Conservation (phyloP, 352 stramenopile genomes). For the Pythium angustatum region DNA sequence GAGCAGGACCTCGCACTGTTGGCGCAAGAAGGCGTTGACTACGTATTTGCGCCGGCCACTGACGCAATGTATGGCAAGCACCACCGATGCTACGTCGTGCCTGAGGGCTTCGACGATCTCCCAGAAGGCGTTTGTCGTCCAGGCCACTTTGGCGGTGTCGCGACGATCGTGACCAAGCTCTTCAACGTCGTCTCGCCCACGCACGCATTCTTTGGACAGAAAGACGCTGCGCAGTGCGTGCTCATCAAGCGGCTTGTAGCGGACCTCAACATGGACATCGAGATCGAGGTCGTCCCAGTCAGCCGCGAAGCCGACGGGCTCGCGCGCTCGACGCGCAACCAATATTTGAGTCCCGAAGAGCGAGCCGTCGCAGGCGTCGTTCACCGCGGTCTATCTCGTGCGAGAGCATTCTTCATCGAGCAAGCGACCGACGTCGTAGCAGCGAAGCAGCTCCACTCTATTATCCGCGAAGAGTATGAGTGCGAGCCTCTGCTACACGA, state of each 20-base stretch:
- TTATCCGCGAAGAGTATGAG: conserved; percentile 58
- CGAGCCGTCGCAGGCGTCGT: conserved; percentile 87
- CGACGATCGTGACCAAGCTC: conserved; percentile 98
- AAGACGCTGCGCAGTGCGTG: conserved; percentile 98
- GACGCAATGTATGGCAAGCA: conserved; percentile 89
- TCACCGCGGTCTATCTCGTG: conserved; percentile 72
- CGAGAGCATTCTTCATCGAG: conserved; percentile 44
- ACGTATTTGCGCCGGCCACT: conserved; percentile 85
- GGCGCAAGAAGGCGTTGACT: conserved; percentile 84
- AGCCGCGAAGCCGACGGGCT: conserved; percentile 95
- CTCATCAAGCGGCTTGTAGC: conserved; percentile 94
- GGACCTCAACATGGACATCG: conserved; percentile 96
- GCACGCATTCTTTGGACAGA: conserved; percentile 98
- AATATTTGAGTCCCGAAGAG: conserved; percentile 94
- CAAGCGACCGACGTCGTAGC: conserved; percentile 29
- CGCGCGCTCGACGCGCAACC: conserved; percentile 97
- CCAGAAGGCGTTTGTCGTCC: conserved; percentile 92
- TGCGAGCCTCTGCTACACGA: conserved; percentile 90
- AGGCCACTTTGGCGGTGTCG: conserved; percentile 98
- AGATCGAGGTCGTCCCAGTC: conserved; percentile 92
- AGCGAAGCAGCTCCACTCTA: conserved; percentile 44
- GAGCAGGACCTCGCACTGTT: conserved; percentile 92
- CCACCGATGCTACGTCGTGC: conserved; percentile 90
- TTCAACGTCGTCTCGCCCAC: conserved; percentile 98
- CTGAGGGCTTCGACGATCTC: conserved; percentile 93